phyloP scores from a whole-genome alignment of 257 asterid species.

The Penstemon newberryi region DNA sequence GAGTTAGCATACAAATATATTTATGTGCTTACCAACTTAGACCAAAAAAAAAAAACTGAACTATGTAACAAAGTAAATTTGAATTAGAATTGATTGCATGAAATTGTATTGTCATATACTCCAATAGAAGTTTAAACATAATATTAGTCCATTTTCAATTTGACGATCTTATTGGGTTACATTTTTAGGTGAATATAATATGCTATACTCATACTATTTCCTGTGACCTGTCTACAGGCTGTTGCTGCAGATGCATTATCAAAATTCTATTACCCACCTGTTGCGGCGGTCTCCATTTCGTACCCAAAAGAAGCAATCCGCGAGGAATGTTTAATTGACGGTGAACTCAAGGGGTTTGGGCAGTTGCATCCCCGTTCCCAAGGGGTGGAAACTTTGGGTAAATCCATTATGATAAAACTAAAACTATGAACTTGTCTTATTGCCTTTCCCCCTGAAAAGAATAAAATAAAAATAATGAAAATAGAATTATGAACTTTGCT shows the following conservation, averaged over 20 bases:
- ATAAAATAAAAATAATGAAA: not conserved
- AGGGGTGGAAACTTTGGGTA: slow-evolving; percentile 97
- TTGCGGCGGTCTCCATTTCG: slow-evolving; percentile 87
- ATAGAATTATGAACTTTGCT: slow-evolving; percentile 12
- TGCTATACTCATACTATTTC: not conserved
- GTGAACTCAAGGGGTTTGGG: slow-evolving; percentile 95
- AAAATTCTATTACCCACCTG: slow-evolving; percentile 89
- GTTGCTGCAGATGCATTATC: slow-evolving; percentile 77
- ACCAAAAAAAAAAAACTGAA: not conserved
- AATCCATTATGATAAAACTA: slow-evolving; percentile 18
- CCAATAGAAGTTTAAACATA: not conserved
- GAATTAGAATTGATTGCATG: not conserved
- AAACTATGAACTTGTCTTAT: slow-evolving; percentile 1
- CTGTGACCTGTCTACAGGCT: slow-evolving; percentile 45
- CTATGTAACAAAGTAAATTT: not conserved
- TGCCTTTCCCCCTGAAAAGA: no score
- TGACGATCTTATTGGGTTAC: not conserved
- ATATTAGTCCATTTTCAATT: not conserved
- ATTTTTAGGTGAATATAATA: not conserved
- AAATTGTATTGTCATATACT: not conserved
- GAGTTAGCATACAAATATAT: not conserved
- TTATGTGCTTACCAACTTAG: not conserved
- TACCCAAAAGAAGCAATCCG: slow-evolving; percentile 89
- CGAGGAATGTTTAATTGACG: slow-evolving; percentile 66
- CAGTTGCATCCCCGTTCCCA: slow-evolving; percentile 98